phyloP scores from a whole-genome alignment of 805 yeast genomes.

The Candida germanica region DNA sequence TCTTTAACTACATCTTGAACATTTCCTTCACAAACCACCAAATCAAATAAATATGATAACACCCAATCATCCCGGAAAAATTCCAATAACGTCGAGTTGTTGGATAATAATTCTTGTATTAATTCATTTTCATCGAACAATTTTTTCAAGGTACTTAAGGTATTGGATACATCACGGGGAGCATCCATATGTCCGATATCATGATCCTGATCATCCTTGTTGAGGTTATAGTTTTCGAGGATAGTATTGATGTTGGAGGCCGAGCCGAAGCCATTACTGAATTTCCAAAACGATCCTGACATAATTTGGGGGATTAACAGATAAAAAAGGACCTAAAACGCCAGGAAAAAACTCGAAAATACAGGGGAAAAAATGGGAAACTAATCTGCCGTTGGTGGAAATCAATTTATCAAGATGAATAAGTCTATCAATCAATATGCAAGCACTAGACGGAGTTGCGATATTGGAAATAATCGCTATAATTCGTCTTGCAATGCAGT shows the following conservation, averaged over 20 bases:
- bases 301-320: too few relatives aligned
- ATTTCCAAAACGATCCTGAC: constrained; percentile 50
- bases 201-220: constrained; percentile 15
- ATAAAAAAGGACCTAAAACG: too few relatives aligned
- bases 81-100: constrained; percentile 41
- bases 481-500: too few relatives aligned
- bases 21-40: constrained; percentile 34
- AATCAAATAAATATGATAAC: constrained; percentile 34
- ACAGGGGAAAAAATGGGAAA: too few relatives aligned
- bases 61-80: constrained; percentile 39
- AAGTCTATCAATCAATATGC: too few relatives aligned
- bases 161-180: constrained; percentile 6
- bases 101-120: constrained; percentile 40
- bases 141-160: constrained; percentile 24
- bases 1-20: not conserved
- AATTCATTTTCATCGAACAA: constrained; percentile 43
- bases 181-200: constrained; percentile 7
- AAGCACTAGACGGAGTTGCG: too few relatives aligned
- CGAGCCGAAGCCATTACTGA: constrained; percentile 44
- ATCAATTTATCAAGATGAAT: too few relatives aligned
- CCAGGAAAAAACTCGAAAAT: too few relatives aligned
- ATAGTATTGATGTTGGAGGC: constrained; percentile 39
- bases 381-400: too few relatives aligned
- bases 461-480: too few relatives aligned
- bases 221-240: constrained; percentile 31